Evolutionary conservation across 73 alveolate species (phyloP).

Genomic region (Paraurostyla sp.): DNA sequence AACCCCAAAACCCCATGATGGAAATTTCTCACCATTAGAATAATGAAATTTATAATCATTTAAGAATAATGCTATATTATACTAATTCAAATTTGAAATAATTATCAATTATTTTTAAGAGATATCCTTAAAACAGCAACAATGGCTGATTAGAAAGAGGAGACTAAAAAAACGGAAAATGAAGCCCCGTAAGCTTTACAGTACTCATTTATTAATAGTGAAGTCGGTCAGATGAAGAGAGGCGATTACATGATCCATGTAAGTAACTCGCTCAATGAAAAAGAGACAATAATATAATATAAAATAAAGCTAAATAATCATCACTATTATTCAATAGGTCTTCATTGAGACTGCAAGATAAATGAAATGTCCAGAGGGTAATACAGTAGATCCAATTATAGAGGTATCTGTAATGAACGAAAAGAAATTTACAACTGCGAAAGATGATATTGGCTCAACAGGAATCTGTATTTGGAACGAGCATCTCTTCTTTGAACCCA

Average conservation of each 20-base stretch:
- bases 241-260: slow-evolving; percentile 85
- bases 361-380: slow-evolving; percentile 65
- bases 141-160: too few relatives aligned
- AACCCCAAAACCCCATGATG: too few relatives aligned
- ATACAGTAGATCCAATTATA: slow-evolving; percentile 89
- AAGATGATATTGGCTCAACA: slow-evolving; percentile 78
- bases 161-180: slow-evolving; percentile 12
- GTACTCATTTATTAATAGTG: neutral
- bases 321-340: slow-evolving; percentile 12
- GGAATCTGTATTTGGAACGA: slow-evolving; percentile 82
- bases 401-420: slow-evolving; percentile 65
- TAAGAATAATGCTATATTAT: too few relatives aligned
- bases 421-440: slow-evolving; percentile 81
- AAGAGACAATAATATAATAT: neutral
- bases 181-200: slow-evolving; percentile 26
- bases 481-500: slow-evolving; percentile 88
- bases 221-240: slow-evolving; percentile 71
- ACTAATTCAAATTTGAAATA: too few relatives aligned
- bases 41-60: too few relatives aligned
- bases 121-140: too few relatives aligned
- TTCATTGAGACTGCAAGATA: slow-evolving; percentile 82
- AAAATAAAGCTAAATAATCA: neutral
- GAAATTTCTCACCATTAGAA: too few relatives aligned
- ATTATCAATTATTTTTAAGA: too few relatives aligned
- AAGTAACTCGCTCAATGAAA: neutral